These are phyloP conservation scores for Trypanosoma avium DNA, from an alignment of 208 protist species.

Conservation along the genomic window DNA sequence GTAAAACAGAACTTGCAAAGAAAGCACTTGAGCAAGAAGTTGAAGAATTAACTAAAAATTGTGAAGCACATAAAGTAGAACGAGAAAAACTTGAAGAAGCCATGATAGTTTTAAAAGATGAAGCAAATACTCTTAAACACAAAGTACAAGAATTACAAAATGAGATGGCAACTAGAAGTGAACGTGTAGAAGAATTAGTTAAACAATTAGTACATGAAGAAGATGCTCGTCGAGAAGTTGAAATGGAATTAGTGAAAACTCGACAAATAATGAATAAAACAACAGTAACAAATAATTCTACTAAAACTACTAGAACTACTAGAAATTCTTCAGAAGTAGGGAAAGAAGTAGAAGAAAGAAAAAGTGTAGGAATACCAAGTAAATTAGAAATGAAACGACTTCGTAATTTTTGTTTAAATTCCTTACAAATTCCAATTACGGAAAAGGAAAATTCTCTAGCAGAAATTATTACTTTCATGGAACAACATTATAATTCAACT, in stretches of 20 bases:
- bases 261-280: background rate
- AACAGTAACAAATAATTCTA: background rate
- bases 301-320: background rate
- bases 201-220: constrained; percentile 19
- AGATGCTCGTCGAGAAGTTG: constrained; percentile 11
- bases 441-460: constrained; percentile 10
- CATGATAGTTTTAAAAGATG: background rate
- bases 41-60: background rate
- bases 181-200: constrained; percentile 22
- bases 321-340: background rate
- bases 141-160: constrained; percentile 20
- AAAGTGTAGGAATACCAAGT: background rate
- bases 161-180: constrained; percentile 11
- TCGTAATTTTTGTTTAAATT: constrained; percentile 8
- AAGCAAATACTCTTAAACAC: background rate
- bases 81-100: background rate
- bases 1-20: background rate
- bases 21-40: background rate
- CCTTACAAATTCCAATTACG: constrained; percentile 7
- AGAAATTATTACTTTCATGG: constrained; percentile 23
- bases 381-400: constrained; percentile 5
- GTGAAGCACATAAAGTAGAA: background rate
- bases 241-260: background rate
- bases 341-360: background rate
- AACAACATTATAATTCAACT: background rate